phyloP scores from a whole-genome alignment of 495 filamentous ascomycete genomes.

The Neurospora hispaniola region DNA sequence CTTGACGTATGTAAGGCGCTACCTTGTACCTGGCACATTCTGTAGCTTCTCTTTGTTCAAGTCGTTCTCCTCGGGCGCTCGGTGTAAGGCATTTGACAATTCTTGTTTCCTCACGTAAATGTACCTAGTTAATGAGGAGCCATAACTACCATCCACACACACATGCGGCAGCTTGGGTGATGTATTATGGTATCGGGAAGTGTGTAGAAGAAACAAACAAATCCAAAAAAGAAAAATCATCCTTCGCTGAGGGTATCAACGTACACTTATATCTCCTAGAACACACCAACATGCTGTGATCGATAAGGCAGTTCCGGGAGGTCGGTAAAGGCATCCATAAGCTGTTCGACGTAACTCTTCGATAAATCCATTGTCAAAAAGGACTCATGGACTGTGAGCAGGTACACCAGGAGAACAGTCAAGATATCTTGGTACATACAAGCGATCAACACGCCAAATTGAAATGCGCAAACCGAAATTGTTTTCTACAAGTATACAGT shows the following conservation, averaged over 20 bases:
- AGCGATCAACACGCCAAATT: not conserved
- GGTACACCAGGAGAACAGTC: not conserved
- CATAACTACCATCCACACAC: not conserved
- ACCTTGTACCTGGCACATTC: not conserved
- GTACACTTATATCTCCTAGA: not conserved
- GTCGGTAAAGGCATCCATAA: not conserved
- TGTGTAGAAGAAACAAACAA: too few relatives aligned
- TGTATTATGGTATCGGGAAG: not conserved
- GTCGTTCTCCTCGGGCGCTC: not conserved
- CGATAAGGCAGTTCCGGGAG: not conserved
- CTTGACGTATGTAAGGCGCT: not conserved
- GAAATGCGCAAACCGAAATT: not conserved
- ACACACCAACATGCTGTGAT: not conserved
- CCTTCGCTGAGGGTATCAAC: not conserved
- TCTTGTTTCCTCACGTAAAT: not conserved
- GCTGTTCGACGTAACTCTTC: not conserved
- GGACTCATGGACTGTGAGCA: not conserved
- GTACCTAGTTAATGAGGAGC: not conserved
- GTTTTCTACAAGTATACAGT: not conserved
- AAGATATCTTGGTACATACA: not conserved
- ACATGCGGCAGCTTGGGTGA: not conserved
- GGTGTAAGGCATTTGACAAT: not conserved
- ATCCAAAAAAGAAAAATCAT: not conserved
- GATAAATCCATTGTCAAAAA: not conserved
- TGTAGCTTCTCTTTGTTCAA: not conserved